Evolutionary conservation across 2,329 filamentous ascomycete species (phyloP).

Genomic region (Didymosphaeria variabile): DNA sequence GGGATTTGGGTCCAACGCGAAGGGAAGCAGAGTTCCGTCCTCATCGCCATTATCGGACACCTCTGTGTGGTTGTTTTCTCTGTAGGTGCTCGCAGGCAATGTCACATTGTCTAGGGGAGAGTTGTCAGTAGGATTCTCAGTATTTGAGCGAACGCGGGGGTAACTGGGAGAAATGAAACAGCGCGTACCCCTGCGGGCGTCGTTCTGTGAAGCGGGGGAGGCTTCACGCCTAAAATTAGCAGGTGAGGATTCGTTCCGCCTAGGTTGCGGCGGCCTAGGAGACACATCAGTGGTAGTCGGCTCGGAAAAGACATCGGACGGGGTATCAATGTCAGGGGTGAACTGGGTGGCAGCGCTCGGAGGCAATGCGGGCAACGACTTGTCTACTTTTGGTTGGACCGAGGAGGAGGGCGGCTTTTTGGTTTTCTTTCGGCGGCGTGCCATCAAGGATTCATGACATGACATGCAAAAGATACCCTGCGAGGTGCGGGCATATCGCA

Average conservation of each 20-base stretch:
- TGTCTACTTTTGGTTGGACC: constrained; percentile 77
- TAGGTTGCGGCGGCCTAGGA: constrained; percentile 56
- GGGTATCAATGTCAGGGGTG: constrained; percentile 64
- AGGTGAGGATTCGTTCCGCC: constrained; percentile 45
- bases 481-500: constrained; percentile 95
- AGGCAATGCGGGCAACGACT: constrained; percentile 90
- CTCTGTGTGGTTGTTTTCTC: constrained; percentile 78
- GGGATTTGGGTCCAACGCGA: constrained; percentile 61
- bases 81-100: constrained; percentile 78
- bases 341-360: constrained; percentile 74
- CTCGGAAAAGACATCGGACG: constrained; percentile 70
- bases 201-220: constrained; percentile 45
- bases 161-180: not conserved
- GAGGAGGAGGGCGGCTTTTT: constrained; percentile 58
- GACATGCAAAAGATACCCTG: constrained; percentile 99
- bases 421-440: constrained; percentile 85
- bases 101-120: constrained; percentile 66
- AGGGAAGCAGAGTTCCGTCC: constrained; percentile 58
- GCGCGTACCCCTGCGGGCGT: constrained; percentile 45
- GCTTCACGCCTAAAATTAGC: constrained; percentile 50
- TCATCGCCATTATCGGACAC: constrained; percentile 69
- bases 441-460: constrained; percentile 97
- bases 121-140: constrained; percentile 18
- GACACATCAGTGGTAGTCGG: constrained; percentile 73
- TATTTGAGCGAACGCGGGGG: not conserved